Percentiles rank a stretch among this genome's conserved stretches.
Evolutionary conservation across 176 grass and related monocot species (phyloP).

Genomic region (Rhynchospora pubera): DNA sequence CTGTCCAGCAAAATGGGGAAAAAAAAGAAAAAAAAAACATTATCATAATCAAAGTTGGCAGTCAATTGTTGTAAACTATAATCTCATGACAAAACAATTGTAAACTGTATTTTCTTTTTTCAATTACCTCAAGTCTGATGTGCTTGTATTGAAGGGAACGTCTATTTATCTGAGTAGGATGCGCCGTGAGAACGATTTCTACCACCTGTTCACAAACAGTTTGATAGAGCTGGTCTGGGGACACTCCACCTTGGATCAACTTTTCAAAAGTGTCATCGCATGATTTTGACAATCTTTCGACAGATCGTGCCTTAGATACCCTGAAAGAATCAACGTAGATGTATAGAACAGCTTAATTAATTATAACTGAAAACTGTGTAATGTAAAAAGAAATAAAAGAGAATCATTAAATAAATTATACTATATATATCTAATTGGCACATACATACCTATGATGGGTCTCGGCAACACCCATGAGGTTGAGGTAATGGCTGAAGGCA

Average conservation of each 20-base stretch:
- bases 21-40: not conserved
- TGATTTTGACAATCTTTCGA: conserved; percentile 54
- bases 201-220: conserved; percentile 97
- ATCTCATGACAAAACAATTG: not conserved
- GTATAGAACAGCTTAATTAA: too few relatives aligned
- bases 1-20: conserved; percentile 28
- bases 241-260: conserved; percentile 62
- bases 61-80: too few relatives aligned
- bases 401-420: too few relatives aligned
- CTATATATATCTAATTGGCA: too few relatives aligned
- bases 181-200: conserved; percentile 92
- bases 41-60: not conserved
- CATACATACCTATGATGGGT: conserved; percentile 60
- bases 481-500: conserved; percentile 91
- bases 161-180: conserved; percentile 95
- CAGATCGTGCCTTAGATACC: conserved; percentile 50
- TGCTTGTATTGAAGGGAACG: conserved; percentile 88
- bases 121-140: conserved; percentile 77
- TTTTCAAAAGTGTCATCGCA: conserved; percentile 86
- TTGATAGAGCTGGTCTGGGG: conserved; percentile 51
- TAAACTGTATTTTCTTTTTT: not conserved
- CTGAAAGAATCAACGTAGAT: conserved; percentile 11
- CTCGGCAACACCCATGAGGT: conserved; percentile 77
- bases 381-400: too few relatives aligned
- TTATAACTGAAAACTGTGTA: too few relatives aligned